Evolutionary conservation across 2,329 filamentous ascomycete genomes (phyloP).

Genomic region (Botrytis aclada): DNA sequence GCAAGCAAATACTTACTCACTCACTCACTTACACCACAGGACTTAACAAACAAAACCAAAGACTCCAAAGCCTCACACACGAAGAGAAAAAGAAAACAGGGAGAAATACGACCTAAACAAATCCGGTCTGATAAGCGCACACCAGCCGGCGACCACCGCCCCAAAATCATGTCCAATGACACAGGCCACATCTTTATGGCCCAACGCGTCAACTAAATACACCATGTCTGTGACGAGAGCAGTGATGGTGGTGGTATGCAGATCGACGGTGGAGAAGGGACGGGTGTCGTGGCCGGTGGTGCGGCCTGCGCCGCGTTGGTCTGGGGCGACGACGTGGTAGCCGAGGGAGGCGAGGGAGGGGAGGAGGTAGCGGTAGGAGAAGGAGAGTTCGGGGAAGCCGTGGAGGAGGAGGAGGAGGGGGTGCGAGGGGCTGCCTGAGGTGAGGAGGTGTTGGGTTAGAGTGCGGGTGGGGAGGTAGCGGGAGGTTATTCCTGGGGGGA

Average conservation of each 20-base stretch:
- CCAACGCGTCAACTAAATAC: conserved; percentile 57
- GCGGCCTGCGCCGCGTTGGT: conserved; percentile 66
- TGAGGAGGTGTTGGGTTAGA: conserved; percentile 27
- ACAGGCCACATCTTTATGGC: conserved; percentile 55
- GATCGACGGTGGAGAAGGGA: conserved; percentile 50
- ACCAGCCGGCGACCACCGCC: conserved; percentile 56
- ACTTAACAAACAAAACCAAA: fast-evolving
- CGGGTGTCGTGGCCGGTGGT: conserved; percentile 59
- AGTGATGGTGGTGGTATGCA: conserved; percentile 55
- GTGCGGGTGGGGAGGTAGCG: neutral
- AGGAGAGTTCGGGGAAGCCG: conserved; percentile 67
- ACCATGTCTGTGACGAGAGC: conserved; percentile 61
- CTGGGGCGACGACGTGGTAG: conserved; percentile 64
- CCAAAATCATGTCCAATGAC: conserved; percentile 68
- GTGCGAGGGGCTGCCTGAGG: conserved; percentile 38
- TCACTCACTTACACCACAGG: neutral
- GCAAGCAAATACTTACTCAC: neutral
- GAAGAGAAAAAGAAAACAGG: neutral
- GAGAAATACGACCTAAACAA: conserved; percentile 52
- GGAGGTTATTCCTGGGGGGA: neutral
- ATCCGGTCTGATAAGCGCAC: conserved; percentile 61
- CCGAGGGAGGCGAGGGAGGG: conserved; percentile 55
- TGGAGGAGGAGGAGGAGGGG: conserved; percentile 62
- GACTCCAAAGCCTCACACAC: too few species aligned
- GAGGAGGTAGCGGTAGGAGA: conserved; percentile 65